Evolutionary conservation across 208 protist species (phyloP), one percentile per base, ranked within the genome.

Genomic region (Acanthamoeba royreba): DNA sequence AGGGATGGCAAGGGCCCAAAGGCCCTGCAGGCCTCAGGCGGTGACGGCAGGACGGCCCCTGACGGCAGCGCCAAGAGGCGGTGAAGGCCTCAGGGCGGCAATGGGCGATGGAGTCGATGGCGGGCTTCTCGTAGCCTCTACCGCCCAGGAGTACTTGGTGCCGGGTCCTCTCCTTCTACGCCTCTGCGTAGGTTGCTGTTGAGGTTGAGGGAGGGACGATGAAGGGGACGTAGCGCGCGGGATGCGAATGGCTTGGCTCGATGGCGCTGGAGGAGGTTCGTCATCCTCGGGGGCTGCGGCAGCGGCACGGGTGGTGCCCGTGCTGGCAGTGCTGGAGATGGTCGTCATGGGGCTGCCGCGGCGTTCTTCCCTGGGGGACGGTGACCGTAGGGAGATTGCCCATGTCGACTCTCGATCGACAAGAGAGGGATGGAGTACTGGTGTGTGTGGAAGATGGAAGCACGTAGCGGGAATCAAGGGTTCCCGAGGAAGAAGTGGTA

Each of bases 401-500:
- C 69, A 81, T 81, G 0, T 22, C 33, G 69, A 66, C n/a, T 66
- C 11, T 66, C 40, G 69, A 13, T 28, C 33, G 61, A 74, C 42
- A 35, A 42, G 33, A 49, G 42, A 28, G 0, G 69, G 33, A 38
- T 55, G 9, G 49, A 9, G 49, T 19, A 25, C 40, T 49, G 28
- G 7, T 49, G 69, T 33, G n/a, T 25, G 38, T n/a, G 22, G 38
- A 13, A 1, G 33, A 42, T 52, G 28, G 33, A 47, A 28, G 33
- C n/a, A 31, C 22, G 33, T 22, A 66, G 55, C 55, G 25, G 69
- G 33, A 81, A 35, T 81, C 42, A 81, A 43, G 69, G 69, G 69
- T 81, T 81, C 13, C 69, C 69, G 42, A 81, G 69, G 69, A 81
- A 81, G 69, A 81, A 81, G 69, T 81, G 69, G 69, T 81, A 81